Percentiles rank a stretch among this genome's conserved stretches.
Evolutionary conservation across 768 basidiomycete species (phyloP).

Genomic region (Panaeolus papilionaceus): DNA sequence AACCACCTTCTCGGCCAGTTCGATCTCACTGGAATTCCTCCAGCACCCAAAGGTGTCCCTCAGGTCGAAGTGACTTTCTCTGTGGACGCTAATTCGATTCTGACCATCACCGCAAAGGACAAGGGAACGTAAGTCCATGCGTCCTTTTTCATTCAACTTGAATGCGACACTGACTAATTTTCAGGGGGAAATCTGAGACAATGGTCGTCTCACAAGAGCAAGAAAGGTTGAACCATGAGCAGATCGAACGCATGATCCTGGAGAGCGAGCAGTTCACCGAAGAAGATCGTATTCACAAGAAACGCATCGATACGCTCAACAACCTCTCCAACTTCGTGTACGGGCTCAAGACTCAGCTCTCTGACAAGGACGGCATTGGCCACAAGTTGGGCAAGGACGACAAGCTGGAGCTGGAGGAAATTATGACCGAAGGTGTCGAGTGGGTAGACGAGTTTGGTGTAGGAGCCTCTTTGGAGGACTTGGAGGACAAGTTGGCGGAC

Average conservation of each 20-base stretch:
- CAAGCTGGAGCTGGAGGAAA: constrained; percentile 62
- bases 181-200: constrained; percentile 77
- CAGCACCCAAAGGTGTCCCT: constrained; percentile 87
- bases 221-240: constrained; percentile 65
- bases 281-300: constrained; percentile 33
- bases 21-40: constrained; percentile 88
- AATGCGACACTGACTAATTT: constrained; percentile 3
- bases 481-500: constrained; percentile 74
- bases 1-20: constrained; percentile 93
- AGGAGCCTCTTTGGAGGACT: constrained; percentile 69
- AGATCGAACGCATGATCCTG: constrained; percentile 61
- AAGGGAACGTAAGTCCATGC: constrained; percentile 71
- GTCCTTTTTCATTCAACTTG: background rate
- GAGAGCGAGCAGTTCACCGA: constrained; percentile 54
- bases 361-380: constrained; percentile 76
- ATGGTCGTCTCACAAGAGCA: constrained; percentile 75
- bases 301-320: constrained; percentile 13
- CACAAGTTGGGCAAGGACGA: constrained; percentile 66
- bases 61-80: constrained; percentile 93
- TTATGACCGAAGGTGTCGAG: constrained; percentile 71
- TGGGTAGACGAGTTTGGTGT: constrained; percentile 79
- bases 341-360: constrained; percentile 71
- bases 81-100: constrained; percentile 85
- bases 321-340: constrained; percentile 65
- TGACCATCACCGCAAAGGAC: constrained; percentile 83